Evolutionary conservation across 2,329 filamentous ascomycete genomes (phyloP), one percentile per base, ranked within the genome.

Genomic region (Raffaelea arxii): DNA sequence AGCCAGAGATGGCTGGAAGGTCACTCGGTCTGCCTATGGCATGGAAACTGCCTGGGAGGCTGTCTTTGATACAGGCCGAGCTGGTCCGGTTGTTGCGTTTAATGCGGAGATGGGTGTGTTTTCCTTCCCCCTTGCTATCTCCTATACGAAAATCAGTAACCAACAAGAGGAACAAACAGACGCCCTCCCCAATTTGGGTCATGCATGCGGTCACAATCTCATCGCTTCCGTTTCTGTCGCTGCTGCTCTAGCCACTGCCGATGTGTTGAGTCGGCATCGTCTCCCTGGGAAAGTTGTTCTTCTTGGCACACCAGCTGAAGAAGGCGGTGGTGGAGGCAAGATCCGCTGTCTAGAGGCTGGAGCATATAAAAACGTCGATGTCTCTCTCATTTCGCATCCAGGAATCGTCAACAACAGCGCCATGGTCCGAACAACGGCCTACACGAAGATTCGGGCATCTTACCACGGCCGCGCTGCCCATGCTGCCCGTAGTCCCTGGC

Each of bases 381-480:
- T 67, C 43, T 65, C 57, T 48, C 56, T 68, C 43, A 63, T 67
- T 48, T 65, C 65, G 2, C 66, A 77, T 53, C 66, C 66, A 0
- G 61, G 68, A 19, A 66, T 68, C 37, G 52, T 67, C 22, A 51
- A 59, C 4, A 68, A 75, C 48, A 64, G 63, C 12, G 69, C 72
- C 0, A 61, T 76, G 4, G 69, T 75, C 47, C 65, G 69, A 2
- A 78, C 75, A 1, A 68, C 71, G 4, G 75, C 75, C 5, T 77
- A 71, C 52, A 55, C 61, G 5, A 61, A 64, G 36, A 66, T 78
- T 50, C 66, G 65, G 19, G 73, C 72, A 1, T 69, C 71, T 16
- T 80, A 75, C 51, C 66, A 67, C 1, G 78, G 77, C 1, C 68
- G 67, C 43, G 71, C 70, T 47, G 74, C 77, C 0, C 77, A 80